Conservation (phyloP, 2,329 filamentous ascomycete genomes). For the Penicillium sp. region DNA sequence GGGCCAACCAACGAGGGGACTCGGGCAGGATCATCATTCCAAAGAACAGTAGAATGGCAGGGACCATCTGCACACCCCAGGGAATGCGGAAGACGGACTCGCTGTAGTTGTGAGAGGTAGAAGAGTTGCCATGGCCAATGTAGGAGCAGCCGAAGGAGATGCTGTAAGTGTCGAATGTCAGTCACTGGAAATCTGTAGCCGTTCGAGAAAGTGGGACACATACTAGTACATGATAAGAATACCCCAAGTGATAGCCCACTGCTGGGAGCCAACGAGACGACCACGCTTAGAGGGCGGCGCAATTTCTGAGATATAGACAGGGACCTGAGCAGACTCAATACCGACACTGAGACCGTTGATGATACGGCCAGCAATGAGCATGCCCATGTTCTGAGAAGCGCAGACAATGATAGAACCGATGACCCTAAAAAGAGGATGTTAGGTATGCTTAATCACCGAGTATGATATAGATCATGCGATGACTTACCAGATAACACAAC, state of each 20-base stretch:
- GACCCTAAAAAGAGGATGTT: conserved; percentile 47
- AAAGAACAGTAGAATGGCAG: conserved; percentile 58
- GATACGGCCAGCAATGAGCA: conserved; percentile 69
- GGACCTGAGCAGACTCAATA: conserved; percentile 70
- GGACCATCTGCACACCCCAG: conserved; percentile 66
- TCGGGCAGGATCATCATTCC: conserved; percentile 58
- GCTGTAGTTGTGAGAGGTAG: conserved; percentile 34
- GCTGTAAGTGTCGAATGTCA: conserved; percentile 26
- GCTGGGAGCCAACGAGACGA: conserved; percentile 70
- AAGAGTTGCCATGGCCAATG: conserved; percentile 10
- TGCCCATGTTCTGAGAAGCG: conserved; percentile 63
- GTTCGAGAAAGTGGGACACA: conserved; percentile 59
- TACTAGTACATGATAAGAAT: conserved; percentile 70
- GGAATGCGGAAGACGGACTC: conserved; percentile 63
- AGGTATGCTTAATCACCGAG: conserved; percentile 1
- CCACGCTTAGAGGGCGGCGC: conserved; percentile 58
- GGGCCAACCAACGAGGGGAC: conserved; percentile 65
- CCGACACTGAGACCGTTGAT: conserved; percentile 73
- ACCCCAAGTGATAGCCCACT: conserved; percentile 74
- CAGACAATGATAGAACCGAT: conserved; percentile 60
- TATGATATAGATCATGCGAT: not conserved
- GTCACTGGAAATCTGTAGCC: not conserved
- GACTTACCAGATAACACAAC: conserved; percentile 49
- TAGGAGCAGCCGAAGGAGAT: conserved; percentile 39
- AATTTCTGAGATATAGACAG: conserved; percentile 71